Evolutionary conservation across 2,329 filamentous ascomycete genomes (phyloP), one percentile per base, ranked within the genome.

Genomic region (Alternaria novae-zelandiae): DNA sequence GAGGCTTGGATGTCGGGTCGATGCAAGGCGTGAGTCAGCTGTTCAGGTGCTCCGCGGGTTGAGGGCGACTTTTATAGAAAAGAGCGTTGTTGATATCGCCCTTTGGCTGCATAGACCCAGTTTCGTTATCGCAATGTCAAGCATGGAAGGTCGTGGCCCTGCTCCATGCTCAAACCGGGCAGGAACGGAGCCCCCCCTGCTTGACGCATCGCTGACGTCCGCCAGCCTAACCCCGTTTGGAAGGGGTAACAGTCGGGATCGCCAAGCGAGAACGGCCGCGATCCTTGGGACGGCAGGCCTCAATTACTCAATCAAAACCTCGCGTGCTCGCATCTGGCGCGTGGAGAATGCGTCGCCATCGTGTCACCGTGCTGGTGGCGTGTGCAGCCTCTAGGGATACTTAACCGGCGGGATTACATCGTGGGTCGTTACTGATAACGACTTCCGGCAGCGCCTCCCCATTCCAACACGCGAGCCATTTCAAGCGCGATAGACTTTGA

Each of bases 301-400:
- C 41, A 54, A 58, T 66, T 61, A 63, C 57, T 63, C 43, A 66
- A 54, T 59, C 25, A 26, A 62, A 62, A 62, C 47, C 44, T 54
- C 25, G 28, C 41, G 21, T 51, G 36, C 20, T 41, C 32, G 51
- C 51, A 43, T 41, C 41, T 54, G 54, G 51, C 28, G 63, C 59
- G 62, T 63, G 53, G 21, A 55, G 30, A 30, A 60, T 54, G 57
- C 9, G 12, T 61, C 44, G 28, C 49, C 15, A 60, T 66, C 57
- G 57, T 64, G 56, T 43, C 57, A 63, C 64, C 20, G 26, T 43
- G 17, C 45, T 30, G 51, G 67, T 71, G 66, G 69, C 69, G 64
- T 70, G 67, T 67, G 64, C 56, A 63, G 41, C 54, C 44, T 28
- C 50, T 54, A 59, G 54, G 32, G 57, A 64, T 63, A 63, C 59